A percentile compares a stretch with the other conserved stretches of the same genome.
Evolutionary conservation across 805 yeast species (phyloP).

Genomic region (Cyberlindnera galapagoensis): DNA sequence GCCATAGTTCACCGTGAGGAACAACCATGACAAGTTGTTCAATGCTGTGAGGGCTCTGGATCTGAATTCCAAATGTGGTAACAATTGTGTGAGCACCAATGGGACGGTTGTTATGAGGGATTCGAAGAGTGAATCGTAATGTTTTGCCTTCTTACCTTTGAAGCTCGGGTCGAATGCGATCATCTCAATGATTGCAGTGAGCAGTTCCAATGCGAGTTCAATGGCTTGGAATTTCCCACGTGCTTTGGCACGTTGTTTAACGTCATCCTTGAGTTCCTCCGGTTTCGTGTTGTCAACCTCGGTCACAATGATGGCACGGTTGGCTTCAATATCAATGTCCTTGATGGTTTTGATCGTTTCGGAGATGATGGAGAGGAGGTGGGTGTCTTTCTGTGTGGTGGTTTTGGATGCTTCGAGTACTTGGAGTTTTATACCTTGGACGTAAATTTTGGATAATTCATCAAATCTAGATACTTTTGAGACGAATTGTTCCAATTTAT

Average conservation of each 20-base stretch:
- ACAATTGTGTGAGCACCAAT: conserved; percentile 33
- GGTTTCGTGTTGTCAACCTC: conserved; percentile 29
- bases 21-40: conserved; percentile 66
- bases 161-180: conserved; percentile 27
- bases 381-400: conserved; percentile 9
- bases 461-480: conserved; percentile 16
- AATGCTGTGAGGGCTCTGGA: conserved; percentile 57
- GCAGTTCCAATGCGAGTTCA: conserved; percentile 67
- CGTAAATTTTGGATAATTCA: conserved; percentile 28
- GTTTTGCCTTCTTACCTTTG: conserved; percentile 4
- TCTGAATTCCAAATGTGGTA: conserved; percentile 38
- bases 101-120: conserved; percentile 23
- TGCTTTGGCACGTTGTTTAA: conserved; percentile 38
- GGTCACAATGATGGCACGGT: conserved; percentile 22
- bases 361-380: conserved; percentile 21
- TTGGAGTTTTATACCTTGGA: conserved; percentile 34
- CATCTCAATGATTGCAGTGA: conserved; percentile 67
- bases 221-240: conserved; percentile 52
- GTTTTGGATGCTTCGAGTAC: conserved; percentile 26
- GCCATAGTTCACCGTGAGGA: conserved; percentile 13
- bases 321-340: conserved; percentile 27
- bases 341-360: conserved; percentile 23
- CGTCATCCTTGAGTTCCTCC: conserved; percentile 26
- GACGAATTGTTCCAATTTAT: conserved; percentile 10
- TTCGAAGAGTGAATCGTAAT: conserved; percentile 9